Conservation (phyloP, 352 stramenopile species). For the Globisporangium paroecandrum region DNA sequence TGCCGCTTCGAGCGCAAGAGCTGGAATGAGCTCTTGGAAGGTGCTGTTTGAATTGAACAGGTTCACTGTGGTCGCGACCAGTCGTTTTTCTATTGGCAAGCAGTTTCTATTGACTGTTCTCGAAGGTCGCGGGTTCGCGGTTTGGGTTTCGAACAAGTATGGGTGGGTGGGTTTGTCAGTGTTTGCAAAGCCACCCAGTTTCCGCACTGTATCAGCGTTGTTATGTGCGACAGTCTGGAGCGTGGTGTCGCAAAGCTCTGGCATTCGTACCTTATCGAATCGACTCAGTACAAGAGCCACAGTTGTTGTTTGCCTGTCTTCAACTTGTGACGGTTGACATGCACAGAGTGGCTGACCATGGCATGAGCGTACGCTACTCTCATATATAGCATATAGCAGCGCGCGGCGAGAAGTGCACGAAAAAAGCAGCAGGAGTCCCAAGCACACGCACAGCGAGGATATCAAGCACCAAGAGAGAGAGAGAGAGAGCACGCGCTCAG, state of each 20-base stretch:
- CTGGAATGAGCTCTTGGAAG: slow-evolving; percentile 3
- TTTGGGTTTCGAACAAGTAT: background rate
- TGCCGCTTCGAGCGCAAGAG: slow-evolving; percentile 8
- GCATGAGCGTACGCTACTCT: too few species aligned
- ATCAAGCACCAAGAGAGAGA: too few species aligned
- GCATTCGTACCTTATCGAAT: background rate
- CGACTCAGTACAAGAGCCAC: background rate
- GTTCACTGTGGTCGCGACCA: slow-evolving; percentile 7
- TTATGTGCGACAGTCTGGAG: background rate
- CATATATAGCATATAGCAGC: too few species aligned
- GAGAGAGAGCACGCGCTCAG: background rate
- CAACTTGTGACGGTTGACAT: background rate
- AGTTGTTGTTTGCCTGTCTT: background rate
- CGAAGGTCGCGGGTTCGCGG: background rate
- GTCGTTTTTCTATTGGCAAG: slow-evolving; percentile 15
- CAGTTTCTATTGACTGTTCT: background rate
- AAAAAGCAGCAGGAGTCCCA: background rate
- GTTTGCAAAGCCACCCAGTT: too few species aligned
- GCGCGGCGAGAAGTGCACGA: background rate
- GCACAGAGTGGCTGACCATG: background rate
- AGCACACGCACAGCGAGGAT: background rate
- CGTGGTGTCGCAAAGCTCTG: background rate
- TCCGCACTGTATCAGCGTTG: background rate
- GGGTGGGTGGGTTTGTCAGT: background rate
- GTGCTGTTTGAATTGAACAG: background rate